phyloP scores from a whole-genome alignment of 352 stramenopile species.

The Phytophthora pisi region DNA sequence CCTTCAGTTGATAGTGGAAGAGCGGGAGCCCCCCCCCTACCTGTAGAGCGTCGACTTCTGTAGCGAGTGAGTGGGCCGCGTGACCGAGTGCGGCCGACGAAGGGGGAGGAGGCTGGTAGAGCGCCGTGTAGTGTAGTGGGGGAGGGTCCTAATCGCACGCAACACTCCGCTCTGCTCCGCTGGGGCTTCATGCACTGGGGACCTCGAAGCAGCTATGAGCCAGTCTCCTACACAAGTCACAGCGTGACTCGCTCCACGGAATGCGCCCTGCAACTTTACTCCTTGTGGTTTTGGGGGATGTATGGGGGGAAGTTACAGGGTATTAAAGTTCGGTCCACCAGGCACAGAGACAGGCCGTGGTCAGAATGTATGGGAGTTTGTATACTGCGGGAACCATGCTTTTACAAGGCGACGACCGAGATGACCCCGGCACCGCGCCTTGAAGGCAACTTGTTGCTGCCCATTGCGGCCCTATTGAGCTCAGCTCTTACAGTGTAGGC shows the following conservation, averaged over 20 bases:
- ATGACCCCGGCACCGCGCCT: background rate
- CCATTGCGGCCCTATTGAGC: background rate
- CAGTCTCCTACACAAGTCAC: conserved; percentile 27
- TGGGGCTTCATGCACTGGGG: conserved; percentile 9
- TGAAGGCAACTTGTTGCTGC: background rate
- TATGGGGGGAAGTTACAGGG: background rate
- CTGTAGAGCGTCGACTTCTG: background rate
- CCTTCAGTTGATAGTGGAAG: conserved; percentile 12
- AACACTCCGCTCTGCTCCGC: conserved; percentile 7
- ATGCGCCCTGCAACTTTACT: background rate
- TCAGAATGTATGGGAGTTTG: conserved; percentile 8
- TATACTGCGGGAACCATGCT: background rate
- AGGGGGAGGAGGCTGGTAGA: background rate
- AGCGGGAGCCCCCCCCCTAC: background rate
- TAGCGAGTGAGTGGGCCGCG: background rate
- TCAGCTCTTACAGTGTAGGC: background rate
- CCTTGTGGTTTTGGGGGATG: background rate
- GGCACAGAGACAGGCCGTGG: conserved; percentile 10
- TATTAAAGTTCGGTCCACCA: conserved; percentile 3
- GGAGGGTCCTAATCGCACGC: conserved; percentile 23
- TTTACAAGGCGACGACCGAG: background rate
- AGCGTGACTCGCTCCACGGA: conserved; percentile 15
- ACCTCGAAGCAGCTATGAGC: conserved; percentile 1
- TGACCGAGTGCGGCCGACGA: background rate
- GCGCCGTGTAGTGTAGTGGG: background rate